Conservation (phyloP, 768 basidiomycete genomes). For the Lenzites betulinus region DNA sequence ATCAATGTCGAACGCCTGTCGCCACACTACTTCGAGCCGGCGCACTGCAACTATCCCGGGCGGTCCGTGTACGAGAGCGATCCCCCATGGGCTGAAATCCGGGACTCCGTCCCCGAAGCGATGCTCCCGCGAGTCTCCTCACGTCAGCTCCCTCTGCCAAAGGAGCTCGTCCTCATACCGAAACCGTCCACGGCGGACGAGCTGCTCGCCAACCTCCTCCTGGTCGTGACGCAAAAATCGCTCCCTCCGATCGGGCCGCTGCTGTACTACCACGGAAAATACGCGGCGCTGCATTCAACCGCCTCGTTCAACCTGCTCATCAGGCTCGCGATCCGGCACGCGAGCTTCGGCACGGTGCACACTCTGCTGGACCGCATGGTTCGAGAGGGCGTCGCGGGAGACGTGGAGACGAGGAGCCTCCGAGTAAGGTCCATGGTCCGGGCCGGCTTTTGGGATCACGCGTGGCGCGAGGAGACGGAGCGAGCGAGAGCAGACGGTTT, state of each 20-base stretch:
- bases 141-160: not conserved
- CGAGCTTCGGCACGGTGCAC: slow-evolving; percentile 47
- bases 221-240: slow-evolving; percentile 36
- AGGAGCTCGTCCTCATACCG: slow-evolving; percentile 3
- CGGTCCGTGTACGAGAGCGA: slow-evolving; percentile 23
- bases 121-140: slow-evolving; percentile 4
- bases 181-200: slow-evolving; percentile 17
- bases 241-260: slow-evolving; percentile 40
- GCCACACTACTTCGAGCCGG: not conserved
- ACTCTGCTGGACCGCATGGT: slow-evolving; percentile 53
- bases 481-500: not conserved
- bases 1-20: slow-evolving; percentile 10
- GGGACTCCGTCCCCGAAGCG: slow-evolving; percentile 10
- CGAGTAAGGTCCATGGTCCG: slow-evolving; percentile 58
- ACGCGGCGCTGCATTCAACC: slow-evolving; percentile 38
- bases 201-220: slow-evolving; percentile 41
- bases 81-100: slow-evolving; percentile 30
- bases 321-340: slow-evolving; percentile 50
- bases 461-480: slow-evolving; percentile 43
- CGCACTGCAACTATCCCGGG: not conserved
- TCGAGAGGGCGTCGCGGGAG: slow-evolving; percentile 40
- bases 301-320: slow-evolving; percentile 49
- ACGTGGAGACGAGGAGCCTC: slow-evolving; percentile 60
- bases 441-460: slow-evolving; percentile 56
- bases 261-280: slow-evolving; percentile 50